A percentile compares a stretch with the other conserved stretches of the same genome.
These are phyloP conservation scores for Ustilago vetiveriae DNA, from an alignment of 1,284 basidiomycete genomes.

Conservation along the genomic window DNA sequence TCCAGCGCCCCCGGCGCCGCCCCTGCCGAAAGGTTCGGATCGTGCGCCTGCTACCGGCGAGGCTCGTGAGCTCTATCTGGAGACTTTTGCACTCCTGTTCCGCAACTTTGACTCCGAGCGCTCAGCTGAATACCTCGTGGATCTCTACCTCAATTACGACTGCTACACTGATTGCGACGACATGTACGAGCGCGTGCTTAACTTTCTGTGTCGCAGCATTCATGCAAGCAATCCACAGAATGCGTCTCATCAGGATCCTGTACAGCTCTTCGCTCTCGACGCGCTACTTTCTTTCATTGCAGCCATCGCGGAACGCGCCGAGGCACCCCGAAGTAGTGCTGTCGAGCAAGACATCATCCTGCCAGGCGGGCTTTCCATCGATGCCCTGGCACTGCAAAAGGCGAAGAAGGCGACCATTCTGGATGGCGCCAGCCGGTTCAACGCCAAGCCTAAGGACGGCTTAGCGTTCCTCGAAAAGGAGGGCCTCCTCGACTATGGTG, in stretches of 20 bases:
- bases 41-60: constrained; percentile 77
- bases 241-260: constrained; percentile 81
- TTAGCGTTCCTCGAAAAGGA: constrained; percentile 76
- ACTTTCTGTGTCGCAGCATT: constrained; percentile 76
- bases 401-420: constrained; percentile 86
- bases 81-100: constrained; percentile 80
- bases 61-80: constrained; percentile 87
- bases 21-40: constrained; percentile 73
- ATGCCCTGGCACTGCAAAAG: constrained; percentile 78
- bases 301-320: constrained; percentile 83
- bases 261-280: constrained; percentile 89
- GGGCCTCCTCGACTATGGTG: constrained; percentile 73
- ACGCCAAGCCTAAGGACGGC: constrained; percentile 92
- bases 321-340: constrained; percentile 70
- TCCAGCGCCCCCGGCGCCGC: constrained; percentile 69
- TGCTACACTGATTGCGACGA: constrained; percentile 97
- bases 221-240: constrained; percentile 72
- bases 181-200: constrained; percentile 88
- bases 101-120: constrained; percentile 68
- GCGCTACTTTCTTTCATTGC: constrained; percentile 85
- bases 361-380: constrained; percentile 68
- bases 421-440: constrained; percentile 86
- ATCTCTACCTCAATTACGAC: constrained; percentile 95
- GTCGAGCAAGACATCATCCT: constrained; percentile 15
- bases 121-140: constrained; percentile 85